Evolutionary conservation across 495 filamentous ascomycete species (phyloP), one percentile per base, ranked within the genome.

Genomic region (Delitschia confertaspora): DNA sequence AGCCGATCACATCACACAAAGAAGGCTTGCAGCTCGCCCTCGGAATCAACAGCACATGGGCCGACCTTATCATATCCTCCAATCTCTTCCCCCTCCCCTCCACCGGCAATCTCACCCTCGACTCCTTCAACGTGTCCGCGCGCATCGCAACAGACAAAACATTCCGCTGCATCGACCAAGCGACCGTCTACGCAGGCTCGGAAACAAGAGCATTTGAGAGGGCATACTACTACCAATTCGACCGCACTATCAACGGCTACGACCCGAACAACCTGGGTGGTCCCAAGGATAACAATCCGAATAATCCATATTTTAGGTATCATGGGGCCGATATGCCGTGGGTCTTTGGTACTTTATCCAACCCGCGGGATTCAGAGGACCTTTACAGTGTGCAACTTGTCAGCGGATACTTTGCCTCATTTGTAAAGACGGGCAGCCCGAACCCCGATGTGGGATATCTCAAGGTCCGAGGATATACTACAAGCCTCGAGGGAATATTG

Each of bases 221-320:
- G 18, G 58, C 64, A 2, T 72, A 69, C 57, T 70, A 64, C 57
- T 72, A 69, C 53, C 65, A 69, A 42, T 63, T 68, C 33, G 61
- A 64, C 26, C 62, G 66, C 23, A 60, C 62, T 6, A 60, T 48
- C 17, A 45, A 54, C 19, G 63, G 61, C 13, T 65, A 61, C 42
- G 56, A 69, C 45, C 63, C 66, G 20, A 69, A 69, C 36, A 47
- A 55, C 34, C 53, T 70, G 3, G 65, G 64, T 19, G 59, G 38
- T 6, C 49, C 49, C 17, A 26, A 14, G 3, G 31, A 44, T 33
- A 34, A 44, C 32, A 30, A 53, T 20, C 49, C 49, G 0, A 38
- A 45, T n/a, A 49, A 41, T 19, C 45, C 51, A 1, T 55, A 55
- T 24, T 55, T 53, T 33, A 35, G 49, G 13, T 44, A 42, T 14